Percentiles rank a stretch among this genome's conserved stretches.
Conservation (phyloP, 2,329 filamentous ascomycete species). For the Escovopsis sp. region DNA sequence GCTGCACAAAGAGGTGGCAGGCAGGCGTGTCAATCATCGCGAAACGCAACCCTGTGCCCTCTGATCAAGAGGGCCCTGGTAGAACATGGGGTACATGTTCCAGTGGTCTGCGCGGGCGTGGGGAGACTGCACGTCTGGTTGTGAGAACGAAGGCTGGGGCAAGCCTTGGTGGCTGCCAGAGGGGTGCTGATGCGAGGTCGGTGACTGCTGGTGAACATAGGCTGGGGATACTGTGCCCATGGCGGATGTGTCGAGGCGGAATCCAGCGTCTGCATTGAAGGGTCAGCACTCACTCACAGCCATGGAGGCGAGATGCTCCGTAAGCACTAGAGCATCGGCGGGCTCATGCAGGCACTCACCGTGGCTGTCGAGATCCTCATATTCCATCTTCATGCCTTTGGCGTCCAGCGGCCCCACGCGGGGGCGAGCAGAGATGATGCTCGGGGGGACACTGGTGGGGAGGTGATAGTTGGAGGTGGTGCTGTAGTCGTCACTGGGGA, state of each 20-base stretch:
- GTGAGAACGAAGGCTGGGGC: slow-evolving; percentile 9
- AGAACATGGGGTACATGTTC: slow-evolving; percentile 22
- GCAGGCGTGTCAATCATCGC: slow-evolving; percentile 1
- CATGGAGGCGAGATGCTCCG: background rate
- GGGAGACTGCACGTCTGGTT: slow-evolving; percentile 13
- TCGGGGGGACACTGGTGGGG: slow-evolving; percentile 32
- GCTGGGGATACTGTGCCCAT: slow-evolving; percentile 10
- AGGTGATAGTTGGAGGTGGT: slow-evolving; percentile 23
- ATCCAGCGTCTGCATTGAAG: slow-evolving; percentile 17
- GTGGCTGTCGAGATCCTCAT: slow-evolving; percentile 21
- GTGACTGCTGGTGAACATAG: slow-evolving; percentile 16
- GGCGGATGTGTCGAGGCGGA: slow-evolving; percentile 16
- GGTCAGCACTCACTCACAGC: slow-evolving; percentile 16
- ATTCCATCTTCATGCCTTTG: slow-evolving; percentile 26
- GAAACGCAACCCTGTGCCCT: slow-evolving; percentile 4
- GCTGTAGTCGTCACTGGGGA: slow-evolving; percentile 32
- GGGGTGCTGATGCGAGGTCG: slow-evolving; percentile 12
- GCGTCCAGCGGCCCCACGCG: slow-evolving; percentile 7
- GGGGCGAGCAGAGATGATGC: slow-evolving; percentile 22
- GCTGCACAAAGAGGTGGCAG: too few species aligned
- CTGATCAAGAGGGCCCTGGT: slow-evolving; percentile 7
- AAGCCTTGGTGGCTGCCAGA: slow-evolving; percentile 10
- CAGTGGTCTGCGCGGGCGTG: slow-evolving; percentile 10
- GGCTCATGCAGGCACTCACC: slow-evolving; percentile 10
- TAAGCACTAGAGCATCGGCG: background rate